phyloP scores from a whole-genome alignment of 352 stramenopile species.

The Elongisporangium anandrum region DNA sequence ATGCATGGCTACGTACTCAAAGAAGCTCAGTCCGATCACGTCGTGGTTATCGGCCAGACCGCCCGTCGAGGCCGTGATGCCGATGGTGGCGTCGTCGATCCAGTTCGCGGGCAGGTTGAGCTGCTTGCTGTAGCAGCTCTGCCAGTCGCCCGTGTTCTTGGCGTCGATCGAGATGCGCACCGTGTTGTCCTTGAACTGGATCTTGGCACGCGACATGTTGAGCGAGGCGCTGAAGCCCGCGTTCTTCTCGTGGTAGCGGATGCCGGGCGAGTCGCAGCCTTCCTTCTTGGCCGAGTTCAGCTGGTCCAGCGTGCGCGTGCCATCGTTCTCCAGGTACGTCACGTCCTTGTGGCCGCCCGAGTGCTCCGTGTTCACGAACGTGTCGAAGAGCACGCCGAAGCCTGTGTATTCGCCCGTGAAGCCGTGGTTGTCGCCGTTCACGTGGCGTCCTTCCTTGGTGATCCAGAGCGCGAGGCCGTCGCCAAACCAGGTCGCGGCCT shows the following conservation, averaged over 20 bases:
- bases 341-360: conserved; percentile 78
- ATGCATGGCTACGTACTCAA: conserved; percentile 45
- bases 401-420: conserved; percentile 74
- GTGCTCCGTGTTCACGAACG: conserved; percentile 82
- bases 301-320: conserved; percentile 70
- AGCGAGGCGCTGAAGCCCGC: conserved; percentile 68
- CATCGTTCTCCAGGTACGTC: conserved; percentile 79
- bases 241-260: conserved; percentile 83
- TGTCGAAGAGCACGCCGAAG: conserved; percentile 80
- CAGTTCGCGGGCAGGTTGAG: conserved; percentile 46
- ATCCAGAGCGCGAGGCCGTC: conserved; percentile 81
- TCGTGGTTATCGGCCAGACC: conserved; percentile 85
- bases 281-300: conserved; percentile 63
- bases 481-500: conserved; percentile 69
- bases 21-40: conserved; percentile 65
- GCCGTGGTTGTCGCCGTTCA: conserved; percentile 73
- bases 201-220: conserved; percentile 78
- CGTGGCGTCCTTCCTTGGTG: conserved; percentile 45
- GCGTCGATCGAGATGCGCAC: conserved; percentile 71
- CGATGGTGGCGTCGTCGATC: conserved; percentile 62
- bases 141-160: conserved; percentile 68
- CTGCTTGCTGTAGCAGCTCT: conserved; percentile 52
- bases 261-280: conserved; percentile 70
- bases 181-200: conserved; percentile 72
- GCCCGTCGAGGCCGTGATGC: conserved; percentile 75